These are phyloP conservation scores for Pseudonitzschia pungens DNA, from an alignment of 108 stramenopile species.

Conservation along the genomic window DNA sequence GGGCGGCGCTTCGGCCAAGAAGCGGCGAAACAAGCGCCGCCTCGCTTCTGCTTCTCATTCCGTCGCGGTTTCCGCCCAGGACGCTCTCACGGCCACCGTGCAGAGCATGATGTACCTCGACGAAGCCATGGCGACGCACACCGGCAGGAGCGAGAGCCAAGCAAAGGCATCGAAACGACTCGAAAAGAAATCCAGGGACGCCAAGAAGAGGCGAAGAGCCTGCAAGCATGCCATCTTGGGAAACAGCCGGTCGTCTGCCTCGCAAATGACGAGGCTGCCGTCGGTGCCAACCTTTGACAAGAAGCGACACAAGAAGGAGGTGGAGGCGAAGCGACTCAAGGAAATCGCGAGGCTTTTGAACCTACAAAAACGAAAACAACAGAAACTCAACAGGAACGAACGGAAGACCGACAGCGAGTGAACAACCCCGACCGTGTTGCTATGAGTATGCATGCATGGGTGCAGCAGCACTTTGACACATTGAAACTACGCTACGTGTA, in stretches of 20 bases:
- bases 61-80: neutral
- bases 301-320: slow-evolving; percentile 27
- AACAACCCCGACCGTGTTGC: too few relatives aligned
- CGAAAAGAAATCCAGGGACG: neutral
- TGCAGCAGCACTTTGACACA: too few relatives aligned
- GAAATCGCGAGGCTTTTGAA: slow-evolving; percentile 36
- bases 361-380: slow-evolving; percentile 25
- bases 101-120: slow-evolving; percentile 19
- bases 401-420: too few relatives aligned
- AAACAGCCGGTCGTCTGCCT: slow-evolving; percentile 20
- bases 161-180: slow-evolving; percentile 4
- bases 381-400: slow-evolving; percentile 9
- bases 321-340: slow-evolving; percentile 30
- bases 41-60: neutral
- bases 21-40: neutral
- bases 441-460: too few relatives aligned
- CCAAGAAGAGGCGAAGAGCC: neutral
- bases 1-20: neutral
- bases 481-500: too few relatives aligned
- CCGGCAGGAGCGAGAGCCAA: slow-evolving; percentile 11
- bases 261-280: neutral
- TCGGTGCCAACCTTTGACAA: slow-evolving; percentile 32
- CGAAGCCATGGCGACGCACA: slow-evolving; percentile 16
- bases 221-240: neutral
- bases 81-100: slow-evolving; percentile 16